These are phyloP conservation scores for Coemansia sp. DNA, from an alignment of 192 early-diverging fungal species.

Conservation along the genomic window DNA sequence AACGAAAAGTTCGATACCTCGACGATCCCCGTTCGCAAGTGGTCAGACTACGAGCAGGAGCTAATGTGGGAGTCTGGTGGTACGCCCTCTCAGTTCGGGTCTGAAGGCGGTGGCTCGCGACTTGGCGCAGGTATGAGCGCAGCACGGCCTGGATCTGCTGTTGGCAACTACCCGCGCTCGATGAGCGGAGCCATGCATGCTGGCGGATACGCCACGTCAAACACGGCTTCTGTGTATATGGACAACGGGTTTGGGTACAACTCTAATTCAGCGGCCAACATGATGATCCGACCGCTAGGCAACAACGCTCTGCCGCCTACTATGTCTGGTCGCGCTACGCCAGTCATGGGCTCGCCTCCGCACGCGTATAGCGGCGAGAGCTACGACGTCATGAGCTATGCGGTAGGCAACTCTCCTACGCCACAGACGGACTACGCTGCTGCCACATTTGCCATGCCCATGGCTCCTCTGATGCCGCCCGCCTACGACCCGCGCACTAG, in stretches of 20 bases:
- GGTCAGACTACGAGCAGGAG: conserved; percentile 81
- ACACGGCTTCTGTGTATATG: conserved; percentile 53
- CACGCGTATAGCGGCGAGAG: conserved; percentile 21
- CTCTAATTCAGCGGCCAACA: conserved; percentile 31
- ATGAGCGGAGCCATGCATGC: conserved; percentile 27
- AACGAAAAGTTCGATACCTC: conserved; percentile 78
- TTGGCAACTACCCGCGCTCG: conserved; percentile 52
- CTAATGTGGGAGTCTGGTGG: conserved; percentile 40
- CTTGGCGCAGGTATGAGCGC: conserved; percentile 33
- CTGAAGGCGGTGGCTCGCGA: conserved; percentile 41
- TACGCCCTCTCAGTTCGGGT: conserved; percentile 46
- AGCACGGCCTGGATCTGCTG: conserved; percentile 53
- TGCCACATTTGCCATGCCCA: conserved; percentile 20
- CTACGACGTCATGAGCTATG: conserved; percentile 16
- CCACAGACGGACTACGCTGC: conserved; percentile 36
- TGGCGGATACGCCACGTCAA: conserved; percentile 47
- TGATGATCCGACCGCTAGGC: conserved; percentile 12
- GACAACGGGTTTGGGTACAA: conserved; percentile 57
- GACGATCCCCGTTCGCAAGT: conserved; percentile 75
- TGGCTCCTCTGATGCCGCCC: conserved; percentile 46
- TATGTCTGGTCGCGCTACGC: conserved; percentile 41
- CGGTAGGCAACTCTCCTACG: conserved; percentile 12
- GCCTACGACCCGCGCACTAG: conserved; percentile 50
- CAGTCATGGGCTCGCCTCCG: conserved; percentile 35
- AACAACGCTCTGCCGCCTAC: conserved; percentile 22